These are phyloP conservation scores for Chaetomium cochliodes DNA, from an alignment of 495 filamentous ascomycete genomes.

Conservation along the genomic window DNA sequence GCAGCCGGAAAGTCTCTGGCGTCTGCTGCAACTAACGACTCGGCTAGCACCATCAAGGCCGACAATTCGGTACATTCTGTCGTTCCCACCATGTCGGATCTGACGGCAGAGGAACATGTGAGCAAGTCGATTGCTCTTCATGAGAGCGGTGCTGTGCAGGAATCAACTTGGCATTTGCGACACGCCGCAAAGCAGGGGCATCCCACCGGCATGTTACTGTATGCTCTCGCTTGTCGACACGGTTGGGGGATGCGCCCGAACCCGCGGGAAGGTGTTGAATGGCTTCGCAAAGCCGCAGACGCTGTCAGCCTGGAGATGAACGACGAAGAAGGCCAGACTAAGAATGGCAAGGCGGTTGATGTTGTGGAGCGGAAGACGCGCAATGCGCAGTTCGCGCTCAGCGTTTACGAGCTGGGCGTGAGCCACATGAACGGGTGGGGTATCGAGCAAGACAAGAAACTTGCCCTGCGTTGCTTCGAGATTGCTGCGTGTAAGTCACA, in stretches of 20 bases:
- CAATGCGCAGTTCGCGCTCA: constrained; percentile 87
- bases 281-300: constrained; percentile 85
- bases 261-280: constrained; percentile 81
- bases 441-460: constrained; percentile 82
- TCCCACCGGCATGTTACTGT: constrained; percentile 92
- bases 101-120: constrained; percentile 83
- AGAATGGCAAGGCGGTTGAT: constrained; percentile 64
- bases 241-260: constrained; percentile 97
- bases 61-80: constrained; percentile 52
- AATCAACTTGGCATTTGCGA: constrained; percentile 93
- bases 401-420: constrained; percentile 94
- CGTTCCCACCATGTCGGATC: constrained; percentile 50
- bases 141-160: constrained; percentile 76
- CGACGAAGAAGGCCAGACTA: constrained; percentile 67
- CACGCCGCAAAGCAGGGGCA: constrained; percentile 81
- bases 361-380: constrained; percentile 68
- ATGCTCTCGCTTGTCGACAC: constrained; percentile 93
- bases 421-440: constrained; percentile 98
- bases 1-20: constrained; percentile 40
- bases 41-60: constrained; percentile 63
- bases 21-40: constrained; percentile 62
- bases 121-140: constrained; percentile 84
- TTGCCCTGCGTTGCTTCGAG: constrained; percentile 91
- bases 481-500: constrained; percentile 74
- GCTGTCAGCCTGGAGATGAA: constrained; percentile 77